Evolutionary conservation across 345 rosid species (phyloP).

Genomic region (Diplotaxis tenuifolia): DNA sequence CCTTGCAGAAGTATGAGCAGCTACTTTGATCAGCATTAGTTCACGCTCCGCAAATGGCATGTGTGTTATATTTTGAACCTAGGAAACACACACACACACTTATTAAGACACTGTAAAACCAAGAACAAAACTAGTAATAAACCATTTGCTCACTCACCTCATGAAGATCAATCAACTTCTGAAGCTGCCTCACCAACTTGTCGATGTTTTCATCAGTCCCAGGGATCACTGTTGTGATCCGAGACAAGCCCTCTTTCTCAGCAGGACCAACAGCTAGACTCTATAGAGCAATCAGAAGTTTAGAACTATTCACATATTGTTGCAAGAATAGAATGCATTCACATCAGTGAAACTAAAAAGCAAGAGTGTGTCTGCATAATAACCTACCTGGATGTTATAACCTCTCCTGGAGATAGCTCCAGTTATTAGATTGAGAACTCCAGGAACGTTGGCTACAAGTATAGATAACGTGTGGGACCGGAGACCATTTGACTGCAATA

Average conservation of each 20-base stretch:
- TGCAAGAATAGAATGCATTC: neutral
- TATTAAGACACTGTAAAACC: too few relatives aligned
- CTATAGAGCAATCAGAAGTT: conserved; percentile 34
- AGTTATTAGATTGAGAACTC: conserved; percentile 67
- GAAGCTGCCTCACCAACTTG: conserved; percentile 67
- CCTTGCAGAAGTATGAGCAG: conserved; percentile 57
- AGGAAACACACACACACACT: neutral
- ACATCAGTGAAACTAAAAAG: conserved; percentile 3
- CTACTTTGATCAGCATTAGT: conserved; percentile 66
- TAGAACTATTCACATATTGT: conserved; percentile 9
- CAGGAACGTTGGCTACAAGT: conserved; percentile 60
- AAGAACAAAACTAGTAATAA: neutral
- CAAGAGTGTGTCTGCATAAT: neutral
- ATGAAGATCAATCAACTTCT: conserved; percentile 61
- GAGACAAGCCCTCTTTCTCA: conserved; percentile 66
- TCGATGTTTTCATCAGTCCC: conserved; percentile 69
- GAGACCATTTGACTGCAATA: conserved; percentile 55
- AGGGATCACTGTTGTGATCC: conserved; percentile 73
- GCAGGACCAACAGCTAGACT: conserved; percentile 72
- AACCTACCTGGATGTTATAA: conserved; percentile 79
- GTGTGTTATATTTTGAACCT: conserved; percentile 62
- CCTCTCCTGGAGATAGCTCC: conserved; percentile 79
- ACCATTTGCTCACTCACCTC: conserved; percentile 47
- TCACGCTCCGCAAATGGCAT: conserved; percentile 73
- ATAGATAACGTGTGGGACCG: conserved; percentile 65